Conservation (phyloP, 495 filamentous ascomycete genomes). For the Xylaria longipes region DNA sequence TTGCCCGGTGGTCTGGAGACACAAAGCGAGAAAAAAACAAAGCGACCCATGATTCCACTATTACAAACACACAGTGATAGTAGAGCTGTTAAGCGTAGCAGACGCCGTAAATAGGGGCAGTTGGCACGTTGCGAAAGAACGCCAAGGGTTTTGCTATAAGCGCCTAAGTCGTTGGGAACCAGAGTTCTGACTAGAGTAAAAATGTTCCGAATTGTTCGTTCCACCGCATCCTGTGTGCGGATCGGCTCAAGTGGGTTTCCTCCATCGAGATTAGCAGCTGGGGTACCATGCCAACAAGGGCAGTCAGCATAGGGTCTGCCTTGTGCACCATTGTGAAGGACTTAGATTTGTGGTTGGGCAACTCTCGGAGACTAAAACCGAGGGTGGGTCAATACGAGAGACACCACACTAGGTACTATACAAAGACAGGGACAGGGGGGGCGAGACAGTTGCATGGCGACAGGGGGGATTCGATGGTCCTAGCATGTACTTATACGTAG, state of each 20-base stretch:
- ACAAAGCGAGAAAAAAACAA: background rate
- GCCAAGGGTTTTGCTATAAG: constrained; percentile 6
- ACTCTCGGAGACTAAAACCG: constrained; percentile 17
- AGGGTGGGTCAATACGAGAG: constrained; percentile 23
- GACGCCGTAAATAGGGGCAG: constrained; percentile 14
- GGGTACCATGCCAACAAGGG: background rate
- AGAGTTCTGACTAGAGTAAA: background rate
- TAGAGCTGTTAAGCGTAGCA: constrained; percentile 2
- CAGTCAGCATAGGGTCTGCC: background rate
- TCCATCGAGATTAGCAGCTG: background rate
- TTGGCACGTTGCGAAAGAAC: constrained; percentile 10
- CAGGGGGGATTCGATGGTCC: constrained; percentile 6
- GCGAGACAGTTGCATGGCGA: constrained; percentile 18
- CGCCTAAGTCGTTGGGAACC: background rate
- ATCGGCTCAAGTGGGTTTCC: constrained; percentile 11
- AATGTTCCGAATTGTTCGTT: background rate
- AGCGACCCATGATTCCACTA: background rate
- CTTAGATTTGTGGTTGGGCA: constrained; percentile 10
- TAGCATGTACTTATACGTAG: background rate
- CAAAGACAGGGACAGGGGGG: constrained; percentile 3
- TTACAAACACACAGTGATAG: background rate
- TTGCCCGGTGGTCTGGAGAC: constrained; percentile 1
- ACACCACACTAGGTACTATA: background rate
- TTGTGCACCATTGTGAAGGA: background rate
- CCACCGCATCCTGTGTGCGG: background rate